phyloP scores from a whole-genome alignment of 768 basidiomycete genomes.

The Mycena floridula region DNA sequence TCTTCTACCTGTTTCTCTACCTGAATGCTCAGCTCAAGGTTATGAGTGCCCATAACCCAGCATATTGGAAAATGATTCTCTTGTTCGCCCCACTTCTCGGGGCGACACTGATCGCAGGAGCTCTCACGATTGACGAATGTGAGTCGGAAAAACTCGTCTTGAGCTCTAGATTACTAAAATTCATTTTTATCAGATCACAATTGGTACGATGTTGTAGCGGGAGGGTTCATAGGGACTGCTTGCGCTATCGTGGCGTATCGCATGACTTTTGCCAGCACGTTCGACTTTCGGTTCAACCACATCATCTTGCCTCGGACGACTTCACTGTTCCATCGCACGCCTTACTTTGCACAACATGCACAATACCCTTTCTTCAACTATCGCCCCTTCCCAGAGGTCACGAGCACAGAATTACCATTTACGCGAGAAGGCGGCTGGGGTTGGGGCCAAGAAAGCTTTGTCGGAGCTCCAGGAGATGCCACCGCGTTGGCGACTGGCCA shows the following conservation, averaged over 20 bases:
- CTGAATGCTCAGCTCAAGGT: conserved; percentile 55
- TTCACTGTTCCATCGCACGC: conserved; percentile 33
- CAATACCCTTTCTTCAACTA: conserved; percentile 29
- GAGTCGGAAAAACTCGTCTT: conserved; percentile 12
- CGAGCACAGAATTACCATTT: conserved; percentile 30
- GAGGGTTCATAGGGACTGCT: conserved; percentile 41
- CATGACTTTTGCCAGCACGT: conserved; percentile 48
- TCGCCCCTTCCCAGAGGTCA: conserved; percentile 19
- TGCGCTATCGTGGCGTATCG: conserved; percentile 48
- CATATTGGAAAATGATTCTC: conserved; percentile 59
- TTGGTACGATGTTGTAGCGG: conserved; percentile 53
- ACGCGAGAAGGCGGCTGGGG: conserved; percentile 43
- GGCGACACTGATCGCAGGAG: conserved; percentile 48
- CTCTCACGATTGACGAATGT: conserved; percentile 53
- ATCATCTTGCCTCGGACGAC: conserved; percentile 46
- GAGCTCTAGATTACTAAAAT: not conserved
- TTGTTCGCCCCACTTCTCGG: conserved; percentile 52
- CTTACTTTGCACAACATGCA: conserved; percentile 17
- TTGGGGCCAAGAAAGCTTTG: conserved; percentile 25
- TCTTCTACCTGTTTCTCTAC: conserved; percentile 40
- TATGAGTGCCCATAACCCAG: conserved; percentile 52
- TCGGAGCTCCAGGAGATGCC: conserved; percentile 40
- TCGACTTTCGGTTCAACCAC: conserved; percentile 57
- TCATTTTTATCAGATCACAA: conserved; percentile 32
- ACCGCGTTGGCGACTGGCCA: conserved; percentile 7